phyloP scores from a whole-genome alignment of 1,284 basidiomycete species.

The Ceratobasidium papillatum region DNA sequence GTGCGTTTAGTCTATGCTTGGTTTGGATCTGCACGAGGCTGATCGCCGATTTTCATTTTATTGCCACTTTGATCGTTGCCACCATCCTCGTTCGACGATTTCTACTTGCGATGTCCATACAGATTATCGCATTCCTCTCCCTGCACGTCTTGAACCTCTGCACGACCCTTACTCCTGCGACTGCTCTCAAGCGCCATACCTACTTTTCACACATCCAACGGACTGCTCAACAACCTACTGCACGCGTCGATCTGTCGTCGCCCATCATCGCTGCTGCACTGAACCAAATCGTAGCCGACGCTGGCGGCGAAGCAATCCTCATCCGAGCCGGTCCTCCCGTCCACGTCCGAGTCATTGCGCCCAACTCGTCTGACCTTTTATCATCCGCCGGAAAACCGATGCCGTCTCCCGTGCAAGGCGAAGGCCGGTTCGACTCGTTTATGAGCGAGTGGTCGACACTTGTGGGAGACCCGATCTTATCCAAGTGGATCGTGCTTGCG shows the following conservation, averaged over 20 bases:
- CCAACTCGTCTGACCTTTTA: constrained; percentile 39
- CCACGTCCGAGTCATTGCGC: constrained; percentile 62
- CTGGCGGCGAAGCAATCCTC: constrained; percentile 59
- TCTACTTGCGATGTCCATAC: constrained; percentile 17
- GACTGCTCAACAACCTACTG: constrained; percentile 22
- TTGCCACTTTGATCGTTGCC: constrained; percentile 47
- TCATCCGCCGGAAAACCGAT: constrained; percentile 36
- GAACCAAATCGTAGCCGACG: constrained; percentile 53
- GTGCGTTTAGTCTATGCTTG: constrained; percentile 56
- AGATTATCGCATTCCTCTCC: constrained; percentile 87
- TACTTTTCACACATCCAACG: constrained; percentile 43
- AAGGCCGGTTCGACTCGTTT: constrained; percentile 76
- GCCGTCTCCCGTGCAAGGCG: constrained; percentile 44
- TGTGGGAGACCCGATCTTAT: constrained; percentile 93
- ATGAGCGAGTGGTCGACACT: constrained; percentile 95
- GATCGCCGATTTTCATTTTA: constrained; percentile 41
- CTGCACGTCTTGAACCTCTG: constrained; percentile 93
- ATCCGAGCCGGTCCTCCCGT: constrained; percentile 78
- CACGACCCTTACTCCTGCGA: constrained; percentile 86
- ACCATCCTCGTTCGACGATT: neutral
- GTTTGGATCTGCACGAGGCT: neutral
- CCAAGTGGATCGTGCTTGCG: constrained; percentile 94
- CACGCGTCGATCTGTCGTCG: constrained; percentile 42
- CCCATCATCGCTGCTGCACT: constrained; percentile 58
- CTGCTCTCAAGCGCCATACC: constrained; percentile 66